Base-by-base conservation (phyloP, 306 rosid species). In the Cicer yamashitae region DNA sequence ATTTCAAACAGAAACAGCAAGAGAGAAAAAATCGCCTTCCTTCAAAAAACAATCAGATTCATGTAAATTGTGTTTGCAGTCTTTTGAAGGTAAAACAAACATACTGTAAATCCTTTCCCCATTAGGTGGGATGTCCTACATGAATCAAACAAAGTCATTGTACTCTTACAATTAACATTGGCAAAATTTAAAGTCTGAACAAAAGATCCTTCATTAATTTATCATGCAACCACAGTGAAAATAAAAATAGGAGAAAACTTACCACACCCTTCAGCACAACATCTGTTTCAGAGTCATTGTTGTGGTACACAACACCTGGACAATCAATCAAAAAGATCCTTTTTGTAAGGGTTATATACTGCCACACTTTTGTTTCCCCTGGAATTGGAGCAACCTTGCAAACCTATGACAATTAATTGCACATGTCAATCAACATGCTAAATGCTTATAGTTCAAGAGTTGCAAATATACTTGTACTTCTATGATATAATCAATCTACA, bases 341-440 rank as follows among this genome's bases (percentile, higher is more conserved):
- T 92, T 94, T 92, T 18, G 97, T 94, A 65, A 92, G 97, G 40
- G 99, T 90, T 59, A 94, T 92, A 79, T 92, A 94, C 66, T 94
- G 97, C 97, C 97, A 94, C 67, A 91, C 97, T 87, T 92, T 94
- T 7, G 97, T 94, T 77, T 94, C 97, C 84, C 99, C 97, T 7
- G 96, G 96, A 75, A 94, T 94, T 76, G 97, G 97, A 76, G 99
- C 99, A 78, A 90, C 97, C 89, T 92, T 94, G 89, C 99, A 94
- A 43, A 94, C 97, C 99, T 94, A 53, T 59, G 41, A 60, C 67
- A 79, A 75, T 25, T 11, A 75, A 77, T 67, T 3, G 59, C 52
- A 67, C 0, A 47, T 4, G 56, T 83, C 74, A 84, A 57, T 67
- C 13, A 73, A 48, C 45, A 51, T 51, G 59, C 8, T 58, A 70